Evolutionary conservation across 2,329 filamentous ascomycete genomes (phyloP), one percentile per base, ranked within the genome.

Genomic region (Penicillium sp.): DNA sequence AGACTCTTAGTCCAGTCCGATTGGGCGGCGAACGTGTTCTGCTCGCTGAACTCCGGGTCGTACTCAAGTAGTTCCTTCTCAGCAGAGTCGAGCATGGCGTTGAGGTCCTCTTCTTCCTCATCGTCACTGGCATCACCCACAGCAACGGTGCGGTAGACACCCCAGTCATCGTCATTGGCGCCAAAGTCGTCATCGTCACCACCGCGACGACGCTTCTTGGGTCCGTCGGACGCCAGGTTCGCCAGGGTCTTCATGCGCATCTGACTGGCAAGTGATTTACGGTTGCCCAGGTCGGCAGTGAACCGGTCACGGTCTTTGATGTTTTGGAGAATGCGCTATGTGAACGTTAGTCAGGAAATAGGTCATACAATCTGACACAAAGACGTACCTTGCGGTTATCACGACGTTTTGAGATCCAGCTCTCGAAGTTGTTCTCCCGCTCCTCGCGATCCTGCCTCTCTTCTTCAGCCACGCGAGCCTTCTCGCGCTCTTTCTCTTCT

Each of bases 161-260:
- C 91, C 94, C 94, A 99, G 73, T 99, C 94, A 54, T 95, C 92
- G 68, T 99, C 94, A 72, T 99, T 93, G 47, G 92, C 92, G 53
- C 94, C 94, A 69, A 99, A 99, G 56, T 91, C 92, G 70, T 99
- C 94, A 66, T 99, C 94, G 69, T 97, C 93, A 4, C 88, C 90
- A 7, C 91, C 92, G 16, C 92, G 86, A 13, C 93, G 85, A 74
- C 96, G 95, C 72, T 92, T 92, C 60, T 81, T 81, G 6, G 93
- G 92, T 5, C 85, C 87, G 72, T 99, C 94, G 0, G 93, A 92
- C 3, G 94, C 94, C 1, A 99, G 86, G 68, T 96, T 97, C 56
- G 94, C 94, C 55, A 99, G 92, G 47, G 88, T 93, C 77, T 97
- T 97, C 94, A 99, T 99, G 59, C 94, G 90, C 76, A 96, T 95